Evolutionary conservation across 2,329 filamentous ascomycete genomes (phyloP).

Genomic region (Raffaelea deltoideospora): DNA sequence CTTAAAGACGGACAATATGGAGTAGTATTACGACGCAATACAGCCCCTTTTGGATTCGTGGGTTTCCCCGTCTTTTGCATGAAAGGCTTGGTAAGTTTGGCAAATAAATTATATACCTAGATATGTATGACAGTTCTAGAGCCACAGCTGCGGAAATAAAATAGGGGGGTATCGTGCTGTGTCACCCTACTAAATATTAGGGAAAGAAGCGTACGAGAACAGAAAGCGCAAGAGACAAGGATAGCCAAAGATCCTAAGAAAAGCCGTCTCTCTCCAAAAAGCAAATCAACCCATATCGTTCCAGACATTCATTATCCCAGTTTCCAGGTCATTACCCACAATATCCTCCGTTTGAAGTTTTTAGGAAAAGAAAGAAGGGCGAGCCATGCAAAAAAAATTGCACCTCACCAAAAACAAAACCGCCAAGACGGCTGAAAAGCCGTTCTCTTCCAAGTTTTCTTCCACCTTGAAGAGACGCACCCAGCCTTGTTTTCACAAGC

Average conservation of each 20-base stretch:
- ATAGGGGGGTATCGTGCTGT: slow-evolving; percentile 8
- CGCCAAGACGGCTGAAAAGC: neutral
- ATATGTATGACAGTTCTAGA: no score
- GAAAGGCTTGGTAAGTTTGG: neutral
- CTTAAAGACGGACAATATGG: no score
- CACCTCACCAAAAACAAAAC: neutral
- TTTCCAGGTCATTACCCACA: slow-evolving; percentile 1
- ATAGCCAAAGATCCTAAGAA: slow-evolving; percentile 1
- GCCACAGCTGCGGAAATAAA: no score
- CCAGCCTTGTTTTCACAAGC: neutral
- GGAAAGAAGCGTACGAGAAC: neutral
- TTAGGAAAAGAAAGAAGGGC: neutral
- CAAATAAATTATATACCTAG: neutral
- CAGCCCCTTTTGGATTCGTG: no score
- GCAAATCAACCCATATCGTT: neutral
- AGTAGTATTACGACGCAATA: no score
- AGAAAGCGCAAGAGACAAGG: neutral
- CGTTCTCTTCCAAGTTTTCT: neutral
- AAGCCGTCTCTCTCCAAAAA: neutral
- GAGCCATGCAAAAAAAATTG: neutral
- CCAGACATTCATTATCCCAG: slow-evolving; percentile 3
- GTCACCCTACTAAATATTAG: neutral
- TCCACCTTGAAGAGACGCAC: neutral
- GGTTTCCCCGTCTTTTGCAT: no score
- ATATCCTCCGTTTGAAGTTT: no score